phyloP scores from a whole-genome alignment of 331 rosid genomes.

The Quercus phellos region DNA sequence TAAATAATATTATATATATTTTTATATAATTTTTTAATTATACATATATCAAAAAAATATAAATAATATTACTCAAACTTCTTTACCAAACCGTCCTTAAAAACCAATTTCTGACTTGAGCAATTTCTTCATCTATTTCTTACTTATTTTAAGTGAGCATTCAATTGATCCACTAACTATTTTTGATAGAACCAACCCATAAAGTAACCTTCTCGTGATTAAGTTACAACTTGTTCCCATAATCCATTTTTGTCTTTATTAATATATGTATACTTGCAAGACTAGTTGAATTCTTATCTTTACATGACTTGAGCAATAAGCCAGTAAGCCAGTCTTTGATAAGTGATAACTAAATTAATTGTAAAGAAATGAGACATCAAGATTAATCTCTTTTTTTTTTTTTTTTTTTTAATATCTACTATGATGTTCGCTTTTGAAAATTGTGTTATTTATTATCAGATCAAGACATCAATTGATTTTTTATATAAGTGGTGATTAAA shows the following conservation, averaged over 20 bases:
- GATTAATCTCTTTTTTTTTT: not conserved
- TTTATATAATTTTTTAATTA: too few relatives aligned
- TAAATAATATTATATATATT: too few relatives aligned
- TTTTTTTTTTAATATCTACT: too few relatives aligned
- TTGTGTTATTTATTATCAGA: too few relatives aligned
- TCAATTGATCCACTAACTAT: not conserved
- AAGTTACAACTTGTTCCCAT: not conserved
- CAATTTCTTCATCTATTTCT: not conserved
- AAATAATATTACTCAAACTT: too few relatives aligned
- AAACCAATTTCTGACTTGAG: not conserved
- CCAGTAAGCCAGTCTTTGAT: too few relatives aligned
- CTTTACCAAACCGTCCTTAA: not conserved
- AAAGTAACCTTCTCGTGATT: not conserved
- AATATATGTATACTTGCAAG: not conserved
- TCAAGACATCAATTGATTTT: too few relatives aligned
- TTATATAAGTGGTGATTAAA: fast-evolving
- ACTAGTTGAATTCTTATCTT: not conserved
- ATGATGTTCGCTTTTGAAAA: fast-evolving
- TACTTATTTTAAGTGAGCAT: not conserved
- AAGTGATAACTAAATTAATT: not conserved
- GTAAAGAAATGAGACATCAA: not conserved
- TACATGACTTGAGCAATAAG: not conserved
- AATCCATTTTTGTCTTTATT: not conserved
- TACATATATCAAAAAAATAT: too few relatives aligned
- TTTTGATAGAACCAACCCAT: not conserved